Conservation (phyloP, 2,329 filamentous ascomycete genomes). For the Aspergillus fischeri region DNA sequence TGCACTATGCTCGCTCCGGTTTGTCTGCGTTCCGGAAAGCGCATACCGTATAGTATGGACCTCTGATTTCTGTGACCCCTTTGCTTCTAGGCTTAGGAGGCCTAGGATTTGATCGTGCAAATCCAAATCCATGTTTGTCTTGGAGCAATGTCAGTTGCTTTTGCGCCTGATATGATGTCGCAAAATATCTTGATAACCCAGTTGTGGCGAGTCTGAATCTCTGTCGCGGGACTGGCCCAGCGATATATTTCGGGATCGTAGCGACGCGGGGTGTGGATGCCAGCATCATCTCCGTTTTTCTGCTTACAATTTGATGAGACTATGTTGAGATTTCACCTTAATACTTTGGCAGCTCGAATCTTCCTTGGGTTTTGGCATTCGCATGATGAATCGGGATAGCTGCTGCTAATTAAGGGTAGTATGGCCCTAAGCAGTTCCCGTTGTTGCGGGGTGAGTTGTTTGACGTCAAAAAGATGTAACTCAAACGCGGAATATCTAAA, state of each 20-base stretch:
- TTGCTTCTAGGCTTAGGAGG: constrained; percentile 47
- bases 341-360: not conserved
- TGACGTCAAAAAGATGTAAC: constrained; percentile 17
- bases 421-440: too few relatives aligned
- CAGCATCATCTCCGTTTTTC: constrained; percentile 6
- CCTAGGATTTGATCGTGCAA: constrained; percentile 47
- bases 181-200: constrained; percentile 12
- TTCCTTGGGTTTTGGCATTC: not conserved
- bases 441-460: not conserved
- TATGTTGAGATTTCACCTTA: not conserved
- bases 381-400: not conserved
- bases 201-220: constrained; percentile 6
- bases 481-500: not conserved
- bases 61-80: constrained; percentile 53
- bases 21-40: not conserved
- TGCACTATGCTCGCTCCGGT: not conserved
- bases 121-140: constrained; percentile 49
- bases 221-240: constrained; percentile 4
- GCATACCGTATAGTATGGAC: constrained; percentile 51
- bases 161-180: constrained; percentile 13
- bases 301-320: not conserved
- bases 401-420: too few relatives aligned
- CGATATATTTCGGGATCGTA: constrained; percentile 5
- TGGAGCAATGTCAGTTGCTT: constrained; percentile 40
- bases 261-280: not conserved